Evolutionary conservation across 345 rosid genomes (phyloP), one percentile per base, ranked within the genome.

Genomic region (Citrus inodora): DNA sequence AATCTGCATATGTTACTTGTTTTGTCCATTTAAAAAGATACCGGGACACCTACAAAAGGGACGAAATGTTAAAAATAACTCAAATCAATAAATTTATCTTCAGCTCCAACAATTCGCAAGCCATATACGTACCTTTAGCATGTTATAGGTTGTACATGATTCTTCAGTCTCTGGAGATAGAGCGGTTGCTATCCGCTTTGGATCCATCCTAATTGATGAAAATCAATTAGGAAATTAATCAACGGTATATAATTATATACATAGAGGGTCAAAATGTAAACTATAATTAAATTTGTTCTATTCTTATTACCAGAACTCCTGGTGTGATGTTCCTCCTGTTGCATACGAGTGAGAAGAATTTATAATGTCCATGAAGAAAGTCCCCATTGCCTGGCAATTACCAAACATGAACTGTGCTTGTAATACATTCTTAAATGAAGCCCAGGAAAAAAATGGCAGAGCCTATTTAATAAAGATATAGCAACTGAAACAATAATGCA

Each of bases 81-180:
- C 0, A 13, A 46, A 46, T 46, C 17, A 0, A 53, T 4, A 17
- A 53, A 16, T 53, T 46, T 46, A 46, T 46, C 16, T 0, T 11
- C 42, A 13, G 11, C 1, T 7, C 3, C 51, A 46, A 46, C 17
- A 46, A 11, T 46, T 46, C 51, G 0, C 17, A 46, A 46, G 13
- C 27, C 27, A 60, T 10, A 60, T 3, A 17, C 2, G 10, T n/a
- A 17, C 58, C 58, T 53, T 53, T 42, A 89, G 83, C 92, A 87
- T 87, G 79, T 87, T 87, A 74, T 89, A 89, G 40, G 92, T 89
- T 16, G 88, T 62, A 82, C 92, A 85, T 48, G 90, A 89, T 78
- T 87, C 92, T 80, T 89, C 87, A 69, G 80, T 85, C 82, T 89
- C 90, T 0, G 84, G 2, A 25, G 42, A 35, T 62, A 87, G 64